These are phyloP conservation scores for Glycine latifolia DNA, from an alignment of 306 rosid species.

Conservation along the genomic window DNA sequence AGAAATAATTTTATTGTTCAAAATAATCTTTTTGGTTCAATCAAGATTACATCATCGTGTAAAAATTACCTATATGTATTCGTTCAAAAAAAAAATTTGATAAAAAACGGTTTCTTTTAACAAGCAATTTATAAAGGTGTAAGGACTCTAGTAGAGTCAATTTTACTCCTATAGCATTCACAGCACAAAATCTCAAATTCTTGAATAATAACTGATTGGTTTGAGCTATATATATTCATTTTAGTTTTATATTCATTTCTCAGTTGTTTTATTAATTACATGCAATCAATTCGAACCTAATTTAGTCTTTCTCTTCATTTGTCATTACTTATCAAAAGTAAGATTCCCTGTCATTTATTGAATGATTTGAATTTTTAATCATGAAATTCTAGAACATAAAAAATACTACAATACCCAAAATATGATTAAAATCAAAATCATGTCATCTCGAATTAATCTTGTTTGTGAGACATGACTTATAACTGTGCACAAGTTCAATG, in stretches of 20 bases:
- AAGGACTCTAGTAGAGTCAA: no score
- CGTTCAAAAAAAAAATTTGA: no score
- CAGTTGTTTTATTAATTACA: conserved; percentile 1
- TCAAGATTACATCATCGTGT: no score
- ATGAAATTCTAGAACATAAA: background rate
- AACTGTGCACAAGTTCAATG: background rate
- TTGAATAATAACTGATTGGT: background rate
- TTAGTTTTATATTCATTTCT: background rate
- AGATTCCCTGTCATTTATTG: background rate
- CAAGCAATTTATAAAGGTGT: no score
- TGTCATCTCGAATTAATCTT: background rate
- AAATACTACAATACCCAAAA: background rate
- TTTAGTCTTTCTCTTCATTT: conserved; percentile 32
- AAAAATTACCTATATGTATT: no score
- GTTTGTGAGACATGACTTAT: background rate
- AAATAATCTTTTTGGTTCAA: no score
- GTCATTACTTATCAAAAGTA: conserved; percentile 22
- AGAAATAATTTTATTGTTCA: no score
- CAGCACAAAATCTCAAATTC: no score
- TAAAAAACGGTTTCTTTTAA: no score
- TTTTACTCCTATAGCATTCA: no score
- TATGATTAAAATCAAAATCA: conserved; percentile 7
- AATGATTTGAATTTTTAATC: background rate
- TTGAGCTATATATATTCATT: background rate
- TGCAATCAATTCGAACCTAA: conserved; percentile 31